Conservation (phyloP, 352 stramenopile species). For the Pythium guiyangense region DNA sequence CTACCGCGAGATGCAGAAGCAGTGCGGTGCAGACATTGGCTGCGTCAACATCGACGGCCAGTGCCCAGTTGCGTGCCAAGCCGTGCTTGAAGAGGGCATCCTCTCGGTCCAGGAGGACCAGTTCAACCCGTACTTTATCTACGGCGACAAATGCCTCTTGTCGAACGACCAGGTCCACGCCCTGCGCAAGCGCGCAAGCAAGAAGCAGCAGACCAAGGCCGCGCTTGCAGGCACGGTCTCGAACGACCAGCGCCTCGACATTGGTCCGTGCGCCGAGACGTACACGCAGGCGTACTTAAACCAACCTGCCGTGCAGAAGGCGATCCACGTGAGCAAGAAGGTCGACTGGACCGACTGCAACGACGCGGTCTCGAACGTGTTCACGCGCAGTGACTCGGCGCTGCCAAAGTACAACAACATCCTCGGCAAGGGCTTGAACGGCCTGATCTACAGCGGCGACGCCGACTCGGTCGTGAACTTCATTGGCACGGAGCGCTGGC, state of each 20-base stretch:
- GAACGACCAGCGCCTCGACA: slow-evolving; percentile 36
- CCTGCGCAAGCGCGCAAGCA: slow-evolving; percentile 37
- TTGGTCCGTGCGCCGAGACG: slow-evolving; percentile 57
- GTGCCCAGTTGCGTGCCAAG: slow-evolving; percentile 39
- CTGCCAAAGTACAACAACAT: slow-evolving; percentile 71
- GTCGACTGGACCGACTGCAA: slow-evolving; percentile 67
- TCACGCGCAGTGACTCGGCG: slow-evolving; percentile 51
- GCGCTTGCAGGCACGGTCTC: slow-evolving; percentile 12
- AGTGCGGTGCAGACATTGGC: slow-evolving; percentile 50
- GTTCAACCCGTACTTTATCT: slow-evolving; percentile 80
- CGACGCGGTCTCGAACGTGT: slow-evolving; percentile 46
- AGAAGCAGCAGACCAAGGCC: slow-evolving; percentile 20
- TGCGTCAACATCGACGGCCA: slow-evolving; percentile 51
- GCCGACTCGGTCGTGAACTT: slow-evolving; percentile 83
- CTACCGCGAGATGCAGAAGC: slow-evolving; percentile 55
- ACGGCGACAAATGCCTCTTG: slow-evolving; percentile 74
- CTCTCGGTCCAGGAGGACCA: slow-evolving; percentile 31
- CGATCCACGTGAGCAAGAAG: slow-evolving; percentile 44
- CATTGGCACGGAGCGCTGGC: slow-evolving; percentile 86
- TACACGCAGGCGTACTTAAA: slow-evolving; percentile 72
- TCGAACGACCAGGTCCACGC: slow-evolving; percentile 46
- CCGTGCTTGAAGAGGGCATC: slow-evolving; percentile 48
- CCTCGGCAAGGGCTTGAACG: slow-evolving; percentile 38
- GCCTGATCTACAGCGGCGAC: slow-evolving; percentile 74
- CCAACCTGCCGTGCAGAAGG: slow-evolving; percentile 45